These are phyloP conservation scores for Phylloporus sp. DNA, from an alignment of 1,284 basidiomycete species.

Conservation along the genomic window DNA sequence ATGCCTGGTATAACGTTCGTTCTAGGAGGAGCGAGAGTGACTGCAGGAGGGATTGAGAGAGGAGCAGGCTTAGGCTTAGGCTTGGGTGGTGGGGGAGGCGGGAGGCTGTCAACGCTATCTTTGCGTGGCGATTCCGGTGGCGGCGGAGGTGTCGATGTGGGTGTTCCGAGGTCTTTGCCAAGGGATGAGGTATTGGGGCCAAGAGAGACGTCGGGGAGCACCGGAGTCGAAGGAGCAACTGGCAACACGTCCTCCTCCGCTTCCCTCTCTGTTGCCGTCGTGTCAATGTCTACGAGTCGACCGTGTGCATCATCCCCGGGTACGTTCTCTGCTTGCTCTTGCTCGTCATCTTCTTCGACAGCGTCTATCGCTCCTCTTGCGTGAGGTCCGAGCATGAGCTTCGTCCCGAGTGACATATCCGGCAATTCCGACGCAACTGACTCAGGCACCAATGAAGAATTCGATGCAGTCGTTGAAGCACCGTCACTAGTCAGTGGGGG, in stretches of 20 bases:
- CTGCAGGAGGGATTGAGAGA: conserved; percentile 10
- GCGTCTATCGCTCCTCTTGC: conserved; percentile 3
- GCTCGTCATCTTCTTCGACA: conserved; percentile 17
- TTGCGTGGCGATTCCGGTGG: conserved; percentile 9
- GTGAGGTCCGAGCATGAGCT: conserved; percentile 22
- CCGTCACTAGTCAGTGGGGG: background rate
- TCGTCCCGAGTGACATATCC: conserved; percentile 24
- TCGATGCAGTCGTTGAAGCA: conserved; percentile 4
- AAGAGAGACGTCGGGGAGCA: conserved; percentile 15
- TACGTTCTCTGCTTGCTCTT: background rate
- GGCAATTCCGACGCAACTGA: conserved; percentile 13
- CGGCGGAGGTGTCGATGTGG: conserved; percentile 4
- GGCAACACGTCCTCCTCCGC: background rate
- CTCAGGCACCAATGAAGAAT: conserved; percentile 3
- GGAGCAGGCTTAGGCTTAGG: conserved; percentile 23
- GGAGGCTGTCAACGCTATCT: conserved; percentile 20
- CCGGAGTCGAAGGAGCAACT: conserved; percentile 6
- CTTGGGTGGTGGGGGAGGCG: conserved; percentile 29
- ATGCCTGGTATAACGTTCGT: conserved; percentile 28
- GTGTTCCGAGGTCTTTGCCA: conserved; percentile 14
- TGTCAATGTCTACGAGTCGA: background rate
- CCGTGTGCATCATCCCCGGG: conserved; percentile 3
- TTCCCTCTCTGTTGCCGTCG: background rate
- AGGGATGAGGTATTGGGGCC: conserved; percentile 12
- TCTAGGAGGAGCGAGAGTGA: conserved; percentile 21